These are phyloP conservation scores for Eudorina sp. DNA, from an alignment of 139 green algal genomes.

Conservation along the genomic window DNA sequence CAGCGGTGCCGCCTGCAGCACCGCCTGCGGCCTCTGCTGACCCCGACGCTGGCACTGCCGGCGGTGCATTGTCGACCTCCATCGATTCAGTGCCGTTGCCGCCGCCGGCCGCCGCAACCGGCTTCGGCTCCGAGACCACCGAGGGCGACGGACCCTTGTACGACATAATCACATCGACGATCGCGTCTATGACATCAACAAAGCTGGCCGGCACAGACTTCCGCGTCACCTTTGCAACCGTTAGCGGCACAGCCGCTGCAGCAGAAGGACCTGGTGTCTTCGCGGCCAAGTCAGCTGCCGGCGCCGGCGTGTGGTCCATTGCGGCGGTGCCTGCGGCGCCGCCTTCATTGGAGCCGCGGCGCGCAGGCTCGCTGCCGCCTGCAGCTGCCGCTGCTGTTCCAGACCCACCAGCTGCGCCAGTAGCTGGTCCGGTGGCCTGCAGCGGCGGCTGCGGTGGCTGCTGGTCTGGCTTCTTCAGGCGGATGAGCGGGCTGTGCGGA, in stretches of 20 bases:
- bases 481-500: constrained; percentile 14
- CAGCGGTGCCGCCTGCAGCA: not conserved
- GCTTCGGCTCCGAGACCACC: not conserved
- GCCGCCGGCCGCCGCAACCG: not conserved
- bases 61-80: constrained; percentile 50
- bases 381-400: no score
- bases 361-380: not conserved
- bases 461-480: constrained; percentile 39
- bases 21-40: not conserved
- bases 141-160: constrained; percentile 58
- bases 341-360: not conserved
- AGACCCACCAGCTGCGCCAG: no score
- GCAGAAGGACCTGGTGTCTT: constrained; percentile 1
- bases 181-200: constrained; percentile 86
- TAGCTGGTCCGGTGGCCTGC: not conserved
- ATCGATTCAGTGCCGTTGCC: constrained; percentile 5
- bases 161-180: constrained; percentile 83
- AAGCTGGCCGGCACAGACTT: constrained; percentile 78
- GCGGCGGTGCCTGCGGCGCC: not conserved
- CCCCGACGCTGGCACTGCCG: not conserved
- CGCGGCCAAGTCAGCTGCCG: not conserved
- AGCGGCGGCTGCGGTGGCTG: constrained; percentile 25
- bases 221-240: constrained; percentile 43
- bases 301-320: constrained; percentile 20
- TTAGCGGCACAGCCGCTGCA: not conserved